Base-by-base conservation (phyloP, 129 eudicot genomes). In the Flaveria sonorensis region DNA sequence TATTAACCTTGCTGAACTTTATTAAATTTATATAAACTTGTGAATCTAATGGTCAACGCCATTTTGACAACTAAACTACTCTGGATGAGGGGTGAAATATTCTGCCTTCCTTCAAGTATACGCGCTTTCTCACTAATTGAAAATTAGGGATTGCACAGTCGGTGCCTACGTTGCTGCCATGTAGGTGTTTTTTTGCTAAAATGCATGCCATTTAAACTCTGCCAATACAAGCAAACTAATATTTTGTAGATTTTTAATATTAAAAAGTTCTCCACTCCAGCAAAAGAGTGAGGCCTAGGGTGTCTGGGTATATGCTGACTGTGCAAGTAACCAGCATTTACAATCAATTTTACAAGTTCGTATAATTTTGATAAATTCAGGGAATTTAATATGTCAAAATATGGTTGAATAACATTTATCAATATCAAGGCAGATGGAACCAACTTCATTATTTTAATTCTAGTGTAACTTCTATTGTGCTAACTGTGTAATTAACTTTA, bases 271-370 rank as follows among this genome's bases (percentile, higher is more conserved):
- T n/a, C 59, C 59, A 52, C 1, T 11, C n/a, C 6, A 52, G 10
- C 20, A 6, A 52, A 52, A 52, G 2, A 50, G 56, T 51, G 56
- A 18, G n/a, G 60, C 60, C 60, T 53, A 53, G 60, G 24, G 60
- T 16, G 24, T 19, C 62, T 19, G 1, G 6, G 18, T 52, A 9
- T 20, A 10, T 57, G 63, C 30, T 21, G 32, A 19, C 30, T 57
- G 64, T 57, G 64, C 64, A 55, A n/a, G 12, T 55, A 55, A 55
- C 61, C 61, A 55, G 7, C 61, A 55, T 19, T 57, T 57, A 10
- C 64, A 19, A 19, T 21, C 11, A 20, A 20, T 20, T 52, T 52
- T 1, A 16, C 59, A n/a, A 21, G 15, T 57, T 57, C 64, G 7
- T 19, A 57, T 57, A 20, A 10, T 57, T 57, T 57, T 20, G 23